Evolutionary conservation across 352 stramenopile genomes (phyloP).

Genomic region (Lagenidium giganteum): DNA sequence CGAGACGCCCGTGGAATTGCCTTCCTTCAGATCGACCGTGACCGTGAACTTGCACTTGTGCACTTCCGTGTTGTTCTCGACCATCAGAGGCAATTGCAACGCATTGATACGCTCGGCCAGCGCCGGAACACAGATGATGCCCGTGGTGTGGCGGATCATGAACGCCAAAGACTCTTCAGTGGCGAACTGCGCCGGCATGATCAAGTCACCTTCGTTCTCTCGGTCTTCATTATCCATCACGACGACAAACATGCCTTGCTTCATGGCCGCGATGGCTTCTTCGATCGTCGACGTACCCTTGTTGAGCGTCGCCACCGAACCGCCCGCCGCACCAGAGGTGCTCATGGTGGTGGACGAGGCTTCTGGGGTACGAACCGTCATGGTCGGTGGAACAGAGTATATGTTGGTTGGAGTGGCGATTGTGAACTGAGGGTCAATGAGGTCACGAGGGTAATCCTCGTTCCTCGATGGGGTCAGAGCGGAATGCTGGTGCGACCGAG

Average conservation of each 20-base stretch:
- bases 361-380: too few relatives aligned
- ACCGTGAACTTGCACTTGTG: constrained; percentile 98
- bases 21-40: constrained; percentile 89
- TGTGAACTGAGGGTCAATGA: too few relatives aligned
- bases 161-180: constrained; percentile 91
- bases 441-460: too few relatives aligned
- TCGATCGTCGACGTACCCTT: constrained; percentile 57
- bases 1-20: constrained; percentile 96
- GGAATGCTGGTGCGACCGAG: too few relatives aligned
- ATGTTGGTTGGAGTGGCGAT: too few relatives aligned
- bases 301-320: constrained; percentile 20
- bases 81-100: constrained; percentile 93
- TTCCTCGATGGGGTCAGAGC: too few relatives aligned
- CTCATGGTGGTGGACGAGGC: too few relatives aligned
- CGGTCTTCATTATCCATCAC: constrained; percentile 97
- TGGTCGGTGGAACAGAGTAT: too few relatives aligned
- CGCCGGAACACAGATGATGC: constrained; percentile 96
- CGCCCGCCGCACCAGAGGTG: not conserved
- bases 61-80: constrained; percentile 97
- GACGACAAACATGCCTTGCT: constrained; percentile 66
- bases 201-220: constrained; percentile 99
- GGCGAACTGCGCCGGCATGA: constrained; percentile 93
- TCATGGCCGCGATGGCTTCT: constrained; percentile 55
- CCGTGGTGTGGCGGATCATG: constrained; percentile 95
- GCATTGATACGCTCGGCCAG: constrained; percentile 82